Conservation (phyloP, 2,329 filamentous ascomycete species). For the Fonsecaea erecta region DNA sequence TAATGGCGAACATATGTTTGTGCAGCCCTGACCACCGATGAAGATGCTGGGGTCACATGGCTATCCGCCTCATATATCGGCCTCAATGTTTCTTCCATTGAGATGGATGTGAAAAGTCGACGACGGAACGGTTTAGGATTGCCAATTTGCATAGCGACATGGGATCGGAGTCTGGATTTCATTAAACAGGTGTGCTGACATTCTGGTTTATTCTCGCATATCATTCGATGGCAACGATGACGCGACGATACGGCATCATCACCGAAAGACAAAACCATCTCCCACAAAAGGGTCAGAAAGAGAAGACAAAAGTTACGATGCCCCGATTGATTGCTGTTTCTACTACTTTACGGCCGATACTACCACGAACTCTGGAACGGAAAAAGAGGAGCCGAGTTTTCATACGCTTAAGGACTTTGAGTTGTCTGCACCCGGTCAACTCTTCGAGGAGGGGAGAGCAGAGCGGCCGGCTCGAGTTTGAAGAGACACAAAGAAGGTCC, state of each 20-base stretch:
- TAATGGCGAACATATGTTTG: not conserved
- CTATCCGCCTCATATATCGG: not conserved
- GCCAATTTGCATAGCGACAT: not conserved
- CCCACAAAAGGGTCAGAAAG: not conserved
- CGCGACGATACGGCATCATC: too few species aligned
- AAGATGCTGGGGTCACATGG: not conserved
- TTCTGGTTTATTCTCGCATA: not conserved
- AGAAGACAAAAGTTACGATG: not conserved
- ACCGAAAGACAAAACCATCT: too few species aligned
- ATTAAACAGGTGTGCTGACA: not conserved
- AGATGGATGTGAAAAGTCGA: not conserved
- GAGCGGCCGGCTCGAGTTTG: too few species aligned
- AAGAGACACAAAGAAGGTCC: too few species aligned
- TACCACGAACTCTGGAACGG: not conserved
- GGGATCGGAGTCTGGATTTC: not conserved
- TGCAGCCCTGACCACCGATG: not conserved
- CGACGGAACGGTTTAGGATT: not conserved
- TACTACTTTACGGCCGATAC: not conserved
- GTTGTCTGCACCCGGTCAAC: too few species aligned
- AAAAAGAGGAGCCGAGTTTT: not conserved
- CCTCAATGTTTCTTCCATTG: not conserved
- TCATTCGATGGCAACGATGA: not conserved
- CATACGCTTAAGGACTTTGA: too few species aligned
- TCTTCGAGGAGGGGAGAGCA: too few species aligned
- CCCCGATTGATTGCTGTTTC: not conserved